phyloP scores from a whole-genome alignment of 2,329 filamentous ascomycete genomes.

The Acarospora socialis region DNA sequence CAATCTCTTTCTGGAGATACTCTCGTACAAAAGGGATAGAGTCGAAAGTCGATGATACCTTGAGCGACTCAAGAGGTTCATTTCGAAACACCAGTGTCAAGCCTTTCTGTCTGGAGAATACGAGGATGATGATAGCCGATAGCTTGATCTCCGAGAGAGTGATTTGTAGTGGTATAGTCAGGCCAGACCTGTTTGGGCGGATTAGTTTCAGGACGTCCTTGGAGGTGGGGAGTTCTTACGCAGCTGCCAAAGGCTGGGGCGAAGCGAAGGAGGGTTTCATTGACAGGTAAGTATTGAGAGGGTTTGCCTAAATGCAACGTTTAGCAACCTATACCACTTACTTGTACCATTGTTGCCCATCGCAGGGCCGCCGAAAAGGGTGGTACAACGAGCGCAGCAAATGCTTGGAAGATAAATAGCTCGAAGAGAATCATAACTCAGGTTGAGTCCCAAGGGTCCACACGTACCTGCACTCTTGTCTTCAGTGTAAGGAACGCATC shows the following conservation, averaged over 20 bases:
- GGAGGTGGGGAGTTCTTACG: constrained; percentile 26
- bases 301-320: constrained; percentile 52
- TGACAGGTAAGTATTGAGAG: constrained; percentile 85
- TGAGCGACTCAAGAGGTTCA: constrained; percentile 92
- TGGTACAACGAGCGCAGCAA: too few relatives aligned
- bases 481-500: constrained; percentile 92
- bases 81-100: constrained; percentile 95
- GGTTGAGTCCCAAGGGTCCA: constrained; percentile 1
- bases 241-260: constrained; percentile 78
- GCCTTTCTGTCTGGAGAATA: constrained; percentile 95
- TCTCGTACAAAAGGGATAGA: constrained; percentile 97
- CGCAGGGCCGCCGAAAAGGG: too few relatives aligned
- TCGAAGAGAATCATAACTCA: not conserved
- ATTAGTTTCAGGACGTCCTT: constrained; percentile 2
- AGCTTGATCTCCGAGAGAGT: constrained; percentile 91
- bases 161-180: constrained; percentile 96
- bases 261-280: constrained; percentile 88
- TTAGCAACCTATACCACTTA: not conserved
- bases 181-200: constrained; percentile 43
- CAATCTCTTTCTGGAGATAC: constrained; percentile 91
- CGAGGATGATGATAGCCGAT: constrained; percentile 91
- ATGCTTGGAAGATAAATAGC: constrained; percentile 1
- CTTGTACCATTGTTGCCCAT: too few relatives aligned
- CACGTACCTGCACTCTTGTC: constrained; percentile 76
- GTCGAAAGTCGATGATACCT: constrained; percentile 97